Percentiles rank a stretch among this genome's conserved stretches.
Conservation (phyloP, 2,329 filamentous ascomycete genomes). For the Fusarium odoratissimum region DNA sequence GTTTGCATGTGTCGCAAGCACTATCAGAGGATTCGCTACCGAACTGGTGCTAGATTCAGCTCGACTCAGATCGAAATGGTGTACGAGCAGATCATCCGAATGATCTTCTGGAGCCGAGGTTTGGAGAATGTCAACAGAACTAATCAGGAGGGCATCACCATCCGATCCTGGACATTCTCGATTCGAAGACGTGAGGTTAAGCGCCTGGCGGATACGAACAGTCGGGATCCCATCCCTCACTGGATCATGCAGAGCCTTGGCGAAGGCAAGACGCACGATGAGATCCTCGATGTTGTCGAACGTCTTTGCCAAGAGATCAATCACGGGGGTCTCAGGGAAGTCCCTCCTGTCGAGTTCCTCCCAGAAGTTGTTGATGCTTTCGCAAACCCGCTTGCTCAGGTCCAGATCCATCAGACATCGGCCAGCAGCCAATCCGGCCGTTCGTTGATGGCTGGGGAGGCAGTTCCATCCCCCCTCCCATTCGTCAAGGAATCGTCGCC, state of each 20-base stretch:
- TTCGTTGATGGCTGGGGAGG: slow-evolving; percentile 28
- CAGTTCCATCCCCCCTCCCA: slow-evolving; percentile 30
- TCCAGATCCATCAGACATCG: slow-evolving; percentile 24
- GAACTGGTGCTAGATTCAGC: slow-evolving; percentile 71
- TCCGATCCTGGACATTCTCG: slow-evolving; percentile 67
- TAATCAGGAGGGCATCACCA: slow-evolving; percentile 47
- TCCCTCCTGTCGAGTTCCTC: slow-evolving; percentile 70
- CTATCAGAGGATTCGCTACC: slow-evolving; percentile 80
- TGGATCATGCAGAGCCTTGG: slow-evolving; percentile 63
- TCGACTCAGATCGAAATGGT: slow-evolving; percentile 73
- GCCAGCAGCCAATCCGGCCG: slow-evolving; percentile 12
- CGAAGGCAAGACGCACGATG: slow-evolving; percentile 59
- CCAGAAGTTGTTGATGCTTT: slow-evolving; percentile 62
- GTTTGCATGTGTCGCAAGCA: slow-evolving; percentile 84
- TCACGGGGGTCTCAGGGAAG: slow-evolving; percentile 54
- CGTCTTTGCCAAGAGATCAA: slow-evolving; percentile 60
- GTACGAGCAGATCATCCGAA: slow-evolving; percentile 68
- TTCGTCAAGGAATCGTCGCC: slow-evolving; percentile 44
- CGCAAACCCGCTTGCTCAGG: slow-evolving; percentile 33
- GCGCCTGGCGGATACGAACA: slow-evolving; percentile 56
- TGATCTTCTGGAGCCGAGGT: slow-evolving; percentile 71
- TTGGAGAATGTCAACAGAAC: slow-evolving; percentile 53
- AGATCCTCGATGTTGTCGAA: slow-evolving; percentile 61
- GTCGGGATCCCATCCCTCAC: slow-evolving; percentile 42
- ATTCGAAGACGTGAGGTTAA: slow-evolving; percentile 74